Base-by-base conservation (phyloP, 73 alveolate species). In the Effrenium voratum region DNA sequence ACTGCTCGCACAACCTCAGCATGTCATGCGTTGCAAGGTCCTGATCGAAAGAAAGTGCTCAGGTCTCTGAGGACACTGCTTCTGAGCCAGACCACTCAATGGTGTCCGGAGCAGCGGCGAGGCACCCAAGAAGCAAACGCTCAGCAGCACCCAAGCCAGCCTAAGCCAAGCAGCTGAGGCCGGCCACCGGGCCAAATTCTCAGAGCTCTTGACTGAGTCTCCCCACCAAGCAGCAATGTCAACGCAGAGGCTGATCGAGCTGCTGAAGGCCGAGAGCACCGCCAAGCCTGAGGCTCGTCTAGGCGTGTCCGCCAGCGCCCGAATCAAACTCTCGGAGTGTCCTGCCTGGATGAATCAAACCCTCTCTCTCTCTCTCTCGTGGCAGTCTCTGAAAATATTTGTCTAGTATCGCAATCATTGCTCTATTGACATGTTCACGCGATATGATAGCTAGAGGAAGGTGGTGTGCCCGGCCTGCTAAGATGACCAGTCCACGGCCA, bases 51-150 rank as follows among this genome's bases (percentile, higher is more conserved):
- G 79, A 30, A 66, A 40, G 40, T 0, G 5, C n/a, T n/a, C n/a
- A n/a, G 8, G 63, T 8, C 5, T 16, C 36, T 16, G 46, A 36
- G 8, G 13, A 4, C 47, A 70, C 75, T 5, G 77, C 96, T 86
- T 90, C 49, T 90, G 87, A 2, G 96, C 96, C n/a, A 90, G 87
- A 55, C 96, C 96, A 10, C 96, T 73, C 96, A 90, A 50, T 4
- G 96, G 96, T 76, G 75, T 90, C 76, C 75, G 75, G 55, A 90
- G 34, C 5, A 90, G 86, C 2, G 96, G 96, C 57, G 96, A 90
- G 40, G 96, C 73, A 16, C 96, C 96, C 22, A 90, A 86, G 76
- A 59, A 90, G 79, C 96, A 90, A 46, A 90, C 63, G 34, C 87
- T 40, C 86, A 90, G 43, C 55, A 49, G 40, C 36, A 90, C 66